Evolutionary conservation across 306 rosid genomes (phyloP).

Genomic region (Casuarina glauca): DNA sequence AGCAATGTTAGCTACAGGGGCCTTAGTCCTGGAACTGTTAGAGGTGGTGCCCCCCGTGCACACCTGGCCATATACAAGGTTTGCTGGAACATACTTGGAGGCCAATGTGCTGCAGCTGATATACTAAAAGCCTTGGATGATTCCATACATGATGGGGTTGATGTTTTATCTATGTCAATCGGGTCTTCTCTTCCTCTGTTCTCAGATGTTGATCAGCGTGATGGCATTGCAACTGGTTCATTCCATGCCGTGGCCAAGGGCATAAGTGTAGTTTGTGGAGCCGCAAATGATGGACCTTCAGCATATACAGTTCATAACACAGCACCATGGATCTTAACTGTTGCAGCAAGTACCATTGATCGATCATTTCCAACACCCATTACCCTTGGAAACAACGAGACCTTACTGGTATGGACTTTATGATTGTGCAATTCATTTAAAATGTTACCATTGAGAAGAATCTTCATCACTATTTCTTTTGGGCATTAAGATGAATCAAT

Average conservation of each 20-base stretch:
- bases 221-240: constrained; percentile 39
- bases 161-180: constrained; percentile 44
- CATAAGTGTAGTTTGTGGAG: constrained; percentile 40
- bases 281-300: constrained; percentile 47
- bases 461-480: not conserved
- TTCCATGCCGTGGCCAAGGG: constrained; percentile 55
- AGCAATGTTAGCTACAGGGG: constrained; percentile 43
- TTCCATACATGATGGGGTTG: constrained; percentile 54
- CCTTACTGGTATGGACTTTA: constrained; percentile 29
- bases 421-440: not conserved
- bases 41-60: constrained; percentile 54
- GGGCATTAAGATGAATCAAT: not conserved
- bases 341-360: constrained; percentile 47
- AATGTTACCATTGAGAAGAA: not conserved
- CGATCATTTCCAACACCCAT: constrained; percentile 48
- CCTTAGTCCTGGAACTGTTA: constrained; percentile 38
- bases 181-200: constrained; percentile 37
- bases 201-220: constrained; percentile 36
- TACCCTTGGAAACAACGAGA: constrained; percentile 45
- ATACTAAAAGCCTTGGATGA: constrained; percentile 49
- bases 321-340: constrained; percentile 53
- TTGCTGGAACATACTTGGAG: constrained; percentile 43
- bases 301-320: constrained; percentile 40
- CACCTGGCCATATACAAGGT: constrained; percentile 53
- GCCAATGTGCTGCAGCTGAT: constrained; percentile 42